Base-by-base conservation (phyloP, 2,329 filamentous ascomycete species). In the Neofusicoccum cordaticola region DNA sequence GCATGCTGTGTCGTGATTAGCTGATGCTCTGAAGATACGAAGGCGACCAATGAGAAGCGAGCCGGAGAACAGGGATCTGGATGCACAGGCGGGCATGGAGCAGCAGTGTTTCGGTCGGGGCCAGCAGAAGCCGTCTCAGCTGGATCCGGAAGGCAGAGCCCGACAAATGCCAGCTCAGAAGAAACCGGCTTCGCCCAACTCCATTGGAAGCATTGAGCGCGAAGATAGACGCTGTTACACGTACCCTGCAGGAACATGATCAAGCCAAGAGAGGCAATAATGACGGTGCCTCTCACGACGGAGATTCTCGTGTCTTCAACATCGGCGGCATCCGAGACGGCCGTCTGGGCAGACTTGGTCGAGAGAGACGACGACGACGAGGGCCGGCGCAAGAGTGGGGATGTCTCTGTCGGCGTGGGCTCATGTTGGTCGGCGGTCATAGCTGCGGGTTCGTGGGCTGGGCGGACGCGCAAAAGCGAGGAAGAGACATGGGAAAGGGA, bases 221-320 rank as follows among this genome's bases (percentile, higher is more conserved):
- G n/a, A 17, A 8, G n/a, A 31, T n/a, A 57, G 37, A 52, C 45
- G 67, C 60, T 58, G 64, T 42, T 34, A 37, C 17, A 62, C 72
- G 57, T 75, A 84, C 85, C 84, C 80, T 87, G 85, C 15, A 88
- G 73, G 69, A 88, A 88, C 34, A 88, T 85, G 56, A 88, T 77
- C 2, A 83, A 72, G 71, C 84, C 85, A 68, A 86, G 79, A 67
- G 83, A 86, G 47, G 82, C 67, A 13, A 82, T 77, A 62, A 89
- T 84, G 48, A 82, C 78, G 2, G 19, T 22, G 11, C 45, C 65
- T 3, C 65, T 35, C n/a, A 12, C 15, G 1, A 64, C 19, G 27
- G 57, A 62, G 11, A 65, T 65, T 2, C 31, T 37, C 12, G 15
- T 48, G 22, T 65, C 53, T 8, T 41, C 35, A 12, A 35, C 51